Conservation (phyloP, 2,329 filamentous ascomycete species). For the Diaporthe longicolla region DNA sequence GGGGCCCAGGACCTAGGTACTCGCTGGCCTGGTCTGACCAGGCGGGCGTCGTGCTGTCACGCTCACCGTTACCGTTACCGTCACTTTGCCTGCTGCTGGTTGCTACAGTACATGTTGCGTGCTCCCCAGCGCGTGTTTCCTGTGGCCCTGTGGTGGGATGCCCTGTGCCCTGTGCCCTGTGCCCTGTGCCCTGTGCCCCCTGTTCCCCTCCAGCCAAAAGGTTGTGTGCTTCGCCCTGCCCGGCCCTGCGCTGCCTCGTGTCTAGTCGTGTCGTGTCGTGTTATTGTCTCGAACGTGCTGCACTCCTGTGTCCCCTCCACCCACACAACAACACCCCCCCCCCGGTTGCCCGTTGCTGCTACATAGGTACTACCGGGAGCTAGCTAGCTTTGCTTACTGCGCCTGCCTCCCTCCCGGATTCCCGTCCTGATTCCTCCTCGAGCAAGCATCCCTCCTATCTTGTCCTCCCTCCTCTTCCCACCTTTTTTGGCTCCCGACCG, state of each 20-base stretch:
- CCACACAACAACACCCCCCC: no score
- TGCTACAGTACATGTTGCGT: constrained; percentile 5
- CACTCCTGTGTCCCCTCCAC: neutral
- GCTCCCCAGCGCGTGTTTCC: constrained; percentile 1
- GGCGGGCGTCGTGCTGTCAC: constrained; percentile 2
- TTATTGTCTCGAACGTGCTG: constrained; percentile 18
- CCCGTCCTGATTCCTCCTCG: constrained; percentile 27
- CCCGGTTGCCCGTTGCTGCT: neutral
- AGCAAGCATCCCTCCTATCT: neutral
- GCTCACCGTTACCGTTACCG: neutral
- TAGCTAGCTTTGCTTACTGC: constrained; percentile 13
- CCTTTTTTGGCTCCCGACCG: constrained; percentile 19
- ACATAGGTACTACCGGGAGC: no score
- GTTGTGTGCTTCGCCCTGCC: constrained; percentile 24
- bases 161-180: constrained; percentile 1
- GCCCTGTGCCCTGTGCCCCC: neutral
- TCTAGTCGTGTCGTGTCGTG: constrained; percentile 12
- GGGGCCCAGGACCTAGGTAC: neutral
- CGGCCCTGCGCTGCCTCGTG: constrained; percentile 20
- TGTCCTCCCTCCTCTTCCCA: constrained; percentile 41
- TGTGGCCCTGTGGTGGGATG: constrained; percentile 8
- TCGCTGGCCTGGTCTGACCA: constrained; percentile 7
- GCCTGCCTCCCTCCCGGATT: constrained; percentile 9
- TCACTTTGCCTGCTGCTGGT: neutral
- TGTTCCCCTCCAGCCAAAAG: neutral